These are phyloP conservation scores for Boletus smithii DNA, from an alignment of 1,284 basidiomycete species.

Conservation along the genomic window DNA sequence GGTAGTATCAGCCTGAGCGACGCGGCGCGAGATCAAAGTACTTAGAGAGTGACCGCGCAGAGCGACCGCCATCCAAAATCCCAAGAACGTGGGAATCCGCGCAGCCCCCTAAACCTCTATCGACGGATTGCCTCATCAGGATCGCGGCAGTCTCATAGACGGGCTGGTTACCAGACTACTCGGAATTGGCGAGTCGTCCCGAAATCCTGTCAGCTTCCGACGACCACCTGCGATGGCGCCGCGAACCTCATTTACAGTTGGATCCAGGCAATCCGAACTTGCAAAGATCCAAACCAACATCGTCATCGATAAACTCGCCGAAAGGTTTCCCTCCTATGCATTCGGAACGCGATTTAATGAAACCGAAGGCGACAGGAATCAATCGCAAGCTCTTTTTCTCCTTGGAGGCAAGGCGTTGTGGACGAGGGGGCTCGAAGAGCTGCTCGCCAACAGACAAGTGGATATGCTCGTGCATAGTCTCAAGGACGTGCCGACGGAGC, in stretches of 20 bases:
- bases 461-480: constrained; percentile 94
- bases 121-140: too few species aligned
- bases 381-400: constrained; percentile 75
- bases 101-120: too few species aligned
- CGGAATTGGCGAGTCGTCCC: too few species aligned
- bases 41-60: too few species aligned
- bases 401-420: constrained; percentile 88
- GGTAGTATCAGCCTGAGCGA: too few species aligned
- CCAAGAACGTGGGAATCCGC: too few species aligned
- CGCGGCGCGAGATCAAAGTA: too few species aligned
- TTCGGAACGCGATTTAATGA: constrained; percentile 85
- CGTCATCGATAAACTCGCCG: constrained; percentile 58
- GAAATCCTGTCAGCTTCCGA: too few species aligned
- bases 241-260: constrained; percentile 55
- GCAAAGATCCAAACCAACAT: constrained; percentile 85
- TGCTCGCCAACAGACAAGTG: constrained; percentile 67
- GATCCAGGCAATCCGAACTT: constrained; percentile 82
- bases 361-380: constrained; percentile 90
- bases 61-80: too few species aligned
- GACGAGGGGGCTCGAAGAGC: constrained; percentile 93
- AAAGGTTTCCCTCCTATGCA: constrained; percentile 42
- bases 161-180: too few species aligned
- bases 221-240: constrained; percentile 14
- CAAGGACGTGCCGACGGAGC: constrained; percentile 90
- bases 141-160: too few species aligned